These are phyloP conservation scores for Stromatinia cepivora DNA, from an alignment of 2,329 filamentous ascomycete genomes.

Conservation along the genomic window DNA sequence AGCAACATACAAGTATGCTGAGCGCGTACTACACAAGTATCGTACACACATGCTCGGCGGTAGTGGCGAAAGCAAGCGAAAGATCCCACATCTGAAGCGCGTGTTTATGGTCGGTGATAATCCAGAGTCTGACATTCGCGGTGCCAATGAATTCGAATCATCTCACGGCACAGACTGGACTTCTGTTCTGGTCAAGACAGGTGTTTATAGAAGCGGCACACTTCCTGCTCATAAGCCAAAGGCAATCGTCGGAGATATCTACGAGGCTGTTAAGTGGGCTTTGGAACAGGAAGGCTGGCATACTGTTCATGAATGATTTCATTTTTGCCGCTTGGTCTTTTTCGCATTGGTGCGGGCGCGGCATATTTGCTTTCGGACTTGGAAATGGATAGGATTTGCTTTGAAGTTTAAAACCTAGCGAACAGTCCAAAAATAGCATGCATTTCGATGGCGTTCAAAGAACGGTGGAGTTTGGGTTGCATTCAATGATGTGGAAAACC, in stretches of 20 bases:
- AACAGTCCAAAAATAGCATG: background rate
- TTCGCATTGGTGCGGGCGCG: background rate
- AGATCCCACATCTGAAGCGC: constrained; percentile 55
- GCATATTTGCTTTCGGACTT: background rate
- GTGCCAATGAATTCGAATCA: constrained; percentile 75
- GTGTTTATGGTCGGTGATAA: constrained; percentile 97
- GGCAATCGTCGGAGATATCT: constrained; percentile 71
- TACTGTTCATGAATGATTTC: background rate
- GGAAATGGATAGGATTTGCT: background rate
- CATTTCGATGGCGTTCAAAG: constrained; percentile 6
- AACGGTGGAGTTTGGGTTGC: background rate
- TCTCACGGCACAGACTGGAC: constrained; percentile 70
- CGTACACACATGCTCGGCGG: constrained; percentile 42
- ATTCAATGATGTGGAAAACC: background rate
- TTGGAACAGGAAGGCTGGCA: constrained; percentile 51
- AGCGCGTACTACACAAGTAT: constrained; percentile 67
- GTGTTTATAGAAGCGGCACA: constrained; percentile 64
- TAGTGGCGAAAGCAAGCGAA: constrained; percentile 29
- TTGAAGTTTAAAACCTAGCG: background rate
- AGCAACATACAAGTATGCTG: constrained; percentile 80
- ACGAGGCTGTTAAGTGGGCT: constrained; percentile 75
- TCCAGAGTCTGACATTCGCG: constrained; percentile 84
- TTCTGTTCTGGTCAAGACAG: constrained; percentile 76
- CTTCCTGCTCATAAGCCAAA: constrained; percentile 61
- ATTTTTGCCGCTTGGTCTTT: background rate